Percentiles rank a stretch among this genome's conserved stretches.
These are phyloP conservation scores for Plenodomus tracheiphilus DNA, from an alignment of 2,329 filamentous ascomycete genomes.

Conservation along the genomic window DNA sequence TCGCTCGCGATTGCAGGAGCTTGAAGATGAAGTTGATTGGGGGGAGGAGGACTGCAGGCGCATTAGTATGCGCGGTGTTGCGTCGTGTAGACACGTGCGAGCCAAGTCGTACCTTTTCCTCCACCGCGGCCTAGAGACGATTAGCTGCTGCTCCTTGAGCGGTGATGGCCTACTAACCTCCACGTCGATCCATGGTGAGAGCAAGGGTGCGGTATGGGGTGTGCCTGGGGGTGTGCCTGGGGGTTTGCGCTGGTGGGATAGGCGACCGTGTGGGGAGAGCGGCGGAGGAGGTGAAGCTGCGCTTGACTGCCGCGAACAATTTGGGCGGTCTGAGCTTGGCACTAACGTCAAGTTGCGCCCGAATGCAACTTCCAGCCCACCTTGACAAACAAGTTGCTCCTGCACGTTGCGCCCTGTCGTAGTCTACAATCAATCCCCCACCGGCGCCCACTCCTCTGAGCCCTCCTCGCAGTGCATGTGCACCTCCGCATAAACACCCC, in stretches of 20 bases:
- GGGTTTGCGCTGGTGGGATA: conserved; percentile 6
- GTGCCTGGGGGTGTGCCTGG: conserved; percentile 5
- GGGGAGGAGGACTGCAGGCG: conserved; percentile 63
- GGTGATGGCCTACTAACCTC: conserved; percentile 27
- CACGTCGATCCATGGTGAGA: conserved; percentile 37
- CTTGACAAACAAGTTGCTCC: conserved; percentile 22
- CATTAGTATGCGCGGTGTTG: conserved; percentile 14
- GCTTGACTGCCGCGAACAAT: conserved; percentile 28
- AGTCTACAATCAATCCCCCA: conserved; percentile 5
- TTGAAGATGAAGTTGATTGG: conserved; percentile 93
- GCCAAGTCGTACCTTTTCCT: conserved; percentile 44
- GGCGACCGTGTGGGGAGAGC: conserved; percentile 13
- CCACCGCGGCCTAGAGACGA: conserved; percentile 57
- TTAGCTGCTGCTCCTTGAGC: conserved; percentile 22
- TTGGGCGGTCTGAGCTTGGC: conserved; percentile 35
- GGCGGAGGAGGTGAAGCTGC: conserved; percentile 19
- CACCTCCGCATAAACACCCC: conserved; percentile 27
- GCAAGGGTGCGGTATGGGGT: neutral
- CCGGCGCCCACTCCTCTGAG: neutral
- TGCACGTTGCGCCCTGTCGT: conserved; percentile 3
- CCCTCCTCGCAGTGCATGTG: conserved; percentile 23
- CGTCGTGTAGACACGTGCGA: conserved; percentile 3
- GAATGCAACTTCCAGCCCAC: conserved; percentile 23
- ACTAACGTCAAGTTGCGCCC: conserved; percentile 12
- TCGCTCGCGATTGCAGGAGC: conserved; percentile 80